Evolutionary conservation across 805 yeast species (phyloP), one percentile per base, ranked within the genome.

Genomic region (Geotrichum ghanense): DNA sequence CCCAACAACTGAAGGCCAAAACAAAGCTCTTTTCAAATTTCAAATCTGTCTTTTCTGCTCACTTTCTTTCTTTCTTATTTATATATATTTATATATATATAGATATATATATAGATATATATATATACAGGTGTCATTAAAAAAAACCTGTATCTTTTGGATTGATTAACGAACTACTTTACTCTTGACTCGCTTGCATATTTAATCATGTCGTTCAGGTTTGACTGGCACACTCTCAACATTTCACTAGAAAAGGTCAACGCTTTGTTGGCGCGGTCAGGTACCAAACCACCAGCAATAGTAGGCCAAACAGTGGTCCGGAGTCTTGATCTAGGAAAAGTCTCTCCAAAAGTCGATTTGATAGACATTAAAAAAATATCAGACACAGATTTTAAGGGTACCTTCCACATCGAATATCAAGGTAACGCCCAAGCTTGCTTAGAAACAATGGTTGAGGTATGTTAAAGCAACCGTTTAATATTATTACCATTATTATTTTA

Each of bases 401-500:
- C 37, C 5, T 31, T 31, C 16, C 16, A 31, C 16, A 31, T 31
- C 17, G 37, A 31, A 12, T 31, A 31, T 31, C 19, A 31, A n/a
- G 37, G 37, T 31, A 31, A 31, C 37, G 37, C 37, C 17, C 37
- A 31, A 6, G 37, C 37, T 10, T 31, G 37, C 16, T 31, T 31
- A 6, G 37, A 31, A n/a, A 31, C 37, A 6, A n/a, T 31, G 37
- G 37, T 31, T n/a, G 37, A 31, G 37, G 37, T 31, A 31, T n/a
- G 37, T 31, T 6, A 19, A 10, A 31, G 12, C 4, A n/a, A n/a
- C n/a, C n/a, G n/a, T n/a, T n/a, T n/a, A n/a, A n/a, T n/a, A n/a
- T n/a, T n/a, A n/a, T n/a, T n/a, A n/a, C n/a, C n/a, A n/a, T n/a
- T n/a, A n/a, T n/a, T n/a, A n/a, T n/a, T n/a, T n/a, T n/a, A n/a